Evolutionary conservation across 2,329 filamentous ascomycete species (phyloP).

Genomic region (Torrubiellomyces zombiae): DNA sequence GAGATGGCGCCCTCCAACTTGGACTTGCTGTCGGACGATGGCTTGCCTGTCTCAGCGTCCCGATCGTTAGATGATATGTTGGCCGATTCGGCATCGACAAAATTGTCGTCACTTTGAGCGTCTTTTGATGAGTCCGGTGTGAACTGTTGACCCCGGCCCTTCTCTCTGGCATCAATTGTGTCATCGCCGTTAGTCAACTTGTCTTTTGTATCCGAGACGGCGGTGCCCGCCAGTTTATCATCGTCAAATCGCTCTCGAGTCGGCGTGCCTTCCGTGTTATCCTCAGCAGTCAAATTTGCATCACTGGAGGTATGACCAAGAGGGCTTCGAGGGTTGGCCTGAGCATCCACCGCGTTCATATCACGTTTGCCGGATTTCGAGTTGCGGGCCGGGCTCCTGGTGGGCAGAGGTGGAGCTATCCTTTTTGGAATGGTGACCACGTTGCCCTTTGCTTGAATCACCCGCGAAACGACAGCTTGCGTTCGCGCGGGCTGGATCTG

Average conservation of each 20-base stretch:
- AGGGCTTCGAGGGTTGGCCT: slow-evolving; percentile 32
- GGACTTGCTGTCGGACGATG: too few relatives aligned
- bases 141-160: too few relatives aligned
- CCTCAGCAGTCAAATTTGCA: slow-evolving; percentile 11
- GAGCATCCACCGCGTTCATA: slow-evolving; percentile 47
- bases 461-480: slow-evolving; percentile 44
- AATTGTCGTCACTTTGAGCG: too few relatives aligned
- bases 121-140: too few relatives aligned
- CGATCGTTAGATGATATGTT: too few relatives aligned
- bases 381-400: slow-evolving; percentile 53
- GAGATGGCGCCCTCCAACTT: too few relatives aligned
- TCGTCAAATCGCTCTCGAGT: too few relatives aligned
- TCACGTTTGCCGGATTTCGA: slow-evolving; percentile 33
- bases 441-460: slow-evolving; percentile 56
- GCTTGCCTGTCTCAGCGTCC: too few relatives aligned
- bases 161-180: too few relatives aligned
- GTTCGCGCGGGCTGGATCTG: slow-evolving; percentile 35
- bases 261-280: slow-evolving; percentile 4
- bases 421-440: slow-evolving; percentile 77
- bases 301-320: slow-evolving; percentile 30
- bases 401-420: slow-evolving; percentile 58
- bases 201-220: not conserved
- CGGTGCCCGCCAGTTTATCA: too few relatives aligned
- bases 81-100: too few relatives aligned
- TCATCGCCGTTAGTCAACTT: too few relatives aligned